Evolutionary conservation across 2,329 filamentous ascomycete species (phyloP).

Genomic region (Colletotrichum higginsianum): DNA sequence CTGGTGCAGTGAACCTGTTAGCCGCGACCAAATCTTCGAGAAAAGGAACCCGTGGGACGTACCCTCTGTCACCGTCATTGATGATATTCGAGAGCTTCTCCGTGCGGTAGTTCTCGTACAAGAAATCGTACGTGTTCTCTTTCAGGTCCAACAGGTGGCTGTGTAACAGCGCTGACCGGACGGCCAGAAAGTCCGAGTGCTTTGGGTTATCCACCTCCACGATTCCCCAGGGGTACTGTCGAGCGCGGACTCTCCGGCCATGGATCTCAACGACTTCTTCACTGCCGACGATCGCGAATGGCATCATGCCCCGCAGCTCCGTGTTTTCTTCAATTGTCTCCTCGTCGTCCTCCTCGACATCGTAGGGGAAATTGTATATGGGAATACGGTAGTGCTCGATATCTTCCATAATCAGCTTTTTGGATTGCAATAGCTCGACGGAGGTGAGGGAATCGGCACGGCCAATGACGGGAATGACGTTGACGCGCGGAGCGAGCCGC

Average conservation of each 20-base stretch:
- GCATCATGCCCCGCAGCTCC: conserved; percentile 97
- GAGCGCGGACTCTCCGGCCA: conserved; percentile 90
- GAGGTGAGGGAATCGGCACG: conserved; percentile 98
- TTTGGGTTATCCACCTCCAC: conserved; percentile 99
- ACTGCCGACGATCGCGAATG: conserved; percentile 97
- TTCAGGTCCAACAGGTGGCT: conserved; percentile 98
- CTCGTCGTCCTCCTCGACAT: conserved; percentile 99
- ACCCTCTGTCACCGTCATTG: conserved; percentile 68
- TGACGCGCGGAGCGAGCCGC: conserved; percentile 96
- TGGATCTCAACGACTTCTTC: conserved; percentile 96
- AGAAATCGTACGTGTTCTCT: conserved; percentile 99
- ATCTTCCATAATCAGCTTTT: conserved; percentile 99
- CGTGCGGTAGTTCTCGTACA: conserved; percentile 99
- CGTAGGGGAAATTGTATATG: conserved; percentile 99
- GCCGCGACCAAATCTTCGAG: not conserved
- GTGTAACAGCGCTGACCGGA: conserved; percentile 95
- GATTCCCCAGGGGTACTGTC: conserved; percentile 99
- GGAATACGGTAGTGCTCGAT: conserved; percentile 99
- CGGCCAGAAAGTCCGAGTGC: conserved; percentile 98
- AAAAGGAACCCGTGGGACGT: not conserved
- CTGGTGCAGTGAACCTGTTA: conserved; percentile 51
- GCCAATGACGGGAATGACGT: conserved; percentile 98
- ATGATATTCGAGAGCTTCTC: conserved; percentile 99
- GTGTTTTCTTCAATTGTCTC: conserved; percentile 99
- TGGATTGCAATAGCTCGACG: conserved; percentile 96